Evolutionary conservation across 2,329 filamentous ascomycete genomes (phyloP).

Genomic region (Aaosphaeria pasadenensis): DNA sequence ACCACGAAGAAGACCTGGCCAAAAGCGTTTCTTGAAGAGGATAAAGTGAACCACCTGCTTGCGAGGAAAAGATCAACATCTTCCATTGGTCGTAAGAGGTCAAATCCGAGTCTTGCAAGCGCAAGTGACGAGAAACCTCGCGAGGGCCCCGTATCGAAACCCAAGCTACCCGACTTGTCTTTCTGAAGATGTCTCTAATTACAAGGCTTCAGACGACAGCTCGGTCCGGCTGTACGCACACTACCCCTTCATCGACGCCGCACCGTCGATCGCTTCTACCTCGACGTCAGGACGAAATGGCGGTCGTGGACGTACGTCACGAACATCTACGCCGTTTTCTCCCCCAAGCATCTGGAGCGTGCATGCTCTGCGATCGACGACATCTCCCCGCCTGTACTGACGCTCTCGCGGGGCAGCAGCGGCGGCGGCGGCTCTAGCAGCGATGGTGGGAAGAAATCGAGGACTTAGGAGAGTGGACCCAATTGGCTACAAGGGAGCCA

Average conservation of each 20-base stretch:
- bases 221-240: conserved; percentile 13
- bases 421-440: no score
- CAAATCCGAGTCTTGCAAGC: conserved; percentile 14
- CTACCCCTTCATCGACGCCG: conserved; percentile 12
- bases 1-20: conserved; percentile 10
- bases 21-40: conserved; percentile 13
- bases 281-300: background rate
- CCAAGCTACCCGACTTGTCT: conserved; percentile 10
- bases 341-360: background rate
- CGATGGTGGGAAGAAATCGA: no score
- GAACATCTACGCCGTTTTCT: no score
- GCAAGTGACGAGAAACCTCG: background rate
- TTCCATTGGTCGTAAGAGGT: conserved; percentile 8
- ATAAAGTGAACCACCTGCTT: conserved; percentile 9
- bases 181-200: conserved; percentile 3
- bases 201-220: conserved; percentile 3
- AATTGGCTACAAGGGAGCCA: no score
- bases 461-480: no score
- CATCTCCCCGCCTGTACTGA: no score
- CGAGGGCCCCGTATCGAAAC: conserved; percentile 9
- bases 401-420: no score
- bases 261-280: conserved; percentile 9
- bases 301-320: background rate
- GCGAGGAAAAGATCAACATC: conserved; percentile 7
- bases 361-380: conserved; percentile 1